phyloP scores from a whole-genome alignment of 192 early-diverging fungal genomes.

The Coemansia sp. region DNA sequence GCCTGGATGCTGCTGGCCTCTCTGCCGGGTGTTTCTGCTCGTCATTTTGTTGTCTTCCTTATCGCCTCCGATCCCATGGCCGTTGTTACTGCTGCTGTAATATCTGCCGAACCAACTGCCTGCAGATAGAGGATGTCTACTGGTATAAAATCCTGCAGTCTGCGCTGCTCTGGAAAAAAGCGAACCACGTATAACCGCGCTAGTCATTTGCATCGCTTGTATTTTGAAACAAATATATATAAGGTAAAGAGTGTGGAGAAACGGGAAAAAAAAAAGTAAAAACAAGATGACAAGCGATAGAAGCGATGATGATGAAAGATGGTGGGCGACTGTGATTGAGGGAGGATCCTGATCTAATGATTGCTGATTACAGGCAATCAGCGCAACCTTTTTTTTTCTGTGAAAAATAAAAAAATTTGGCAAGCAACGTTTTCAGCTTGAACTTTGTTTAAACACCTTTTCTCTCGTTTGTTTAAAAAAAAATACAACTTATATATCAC shows the following conservation, averaged over 20 bases:
- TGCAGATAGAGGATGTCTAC: background rate
- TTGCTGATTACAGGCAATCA: background rate
- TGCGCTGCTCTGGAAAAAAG: background rate
- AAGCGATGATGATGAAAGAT: background rate
- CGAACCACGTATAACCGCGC: background rate
- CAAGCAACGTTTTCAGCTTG: background rate
- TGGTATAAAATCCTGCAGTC: background rate
- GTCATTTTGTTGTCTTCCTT: background rate
- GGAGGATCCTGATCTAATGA: background rate
- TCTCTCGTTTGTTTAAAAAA: background rate
- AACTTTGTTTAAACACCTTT: background rate
- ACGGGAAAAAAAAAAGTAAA: background rate
- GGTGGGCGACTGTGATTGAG: background rate
- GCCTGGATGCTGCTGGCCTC: background rate
- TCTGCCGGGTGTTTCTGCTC: background rate
- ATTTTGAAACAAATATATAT: background rate
- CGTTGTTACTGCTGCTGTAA: background rate
- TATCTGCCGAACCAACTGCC: background rate
- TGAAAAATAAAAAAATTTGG: constrained; percentile 1
- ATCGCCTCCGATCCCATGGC: background rate
- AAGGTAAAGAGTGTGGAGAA: background rate
- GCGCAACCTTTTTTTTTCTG: background rate
- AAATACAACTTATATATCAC: background rate
- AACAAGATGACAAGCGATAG: background rate
- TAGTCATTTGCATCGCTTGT: background rate